Evolutionary conservation across 2,329 filamentous ascomycete genomes (phyloP).

Genomic region (Sodiomyces alkalinus): DNA sequence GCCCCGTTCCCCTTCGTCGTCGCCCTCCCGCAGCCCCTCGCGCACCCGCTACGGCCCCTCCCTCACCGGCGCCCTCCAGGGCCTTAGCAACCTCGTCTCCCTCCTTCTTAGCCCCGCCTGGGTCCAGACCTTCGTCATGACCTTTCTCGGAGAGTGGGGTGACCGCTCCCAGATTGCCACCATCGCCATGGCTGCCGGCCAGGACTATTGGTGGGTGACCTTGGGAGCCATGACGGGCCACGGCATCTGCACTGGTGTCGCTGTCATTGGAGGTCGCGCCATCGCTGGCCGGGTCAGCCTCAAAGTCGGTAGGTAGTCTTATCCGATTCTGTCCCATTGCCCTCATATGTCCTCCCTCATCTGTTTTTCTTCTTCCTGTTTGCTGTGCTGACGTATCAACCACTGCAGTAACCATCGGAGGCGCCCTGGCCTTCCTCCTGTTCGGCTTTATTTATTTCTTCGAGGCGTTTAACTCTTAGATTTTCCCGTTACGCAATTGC

Average conservation of each 20-base stretch:
- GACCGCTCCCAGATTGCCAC: conserved; percentile 96
- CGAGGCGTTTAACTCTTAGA: conserved; percentile 52
- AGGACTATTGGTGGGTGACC: conserved; percentile 99
- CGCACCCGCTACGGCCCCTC: conserved; percentile 12
- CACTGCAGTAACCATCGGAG: conserved; percentile 69
- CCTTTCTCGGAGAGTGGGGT: conserved; percentile 95
- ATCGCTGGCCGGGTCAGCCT: conserved; percentile 90
- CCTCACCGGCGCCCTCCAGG: conserved; percentile 31
- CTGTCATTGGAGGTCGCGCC: conserved; percentile 81
- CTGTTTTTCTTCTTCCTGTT: not conserved
- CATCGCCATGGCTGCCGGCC: conserved; percentile 94
- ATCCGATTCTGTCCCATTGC: not conserved
- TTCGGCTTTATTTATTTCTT: conserved; percentile 88
- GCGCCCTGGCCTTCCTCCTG: conserved; percentile 74
- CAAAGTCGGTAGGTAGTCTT: conserved; percentile 65
- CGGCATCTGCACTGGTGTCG: conserved; percentile 75
- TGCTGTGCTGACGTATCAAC: not conserved
- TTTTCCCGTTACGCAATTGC: too few relatives aligned
- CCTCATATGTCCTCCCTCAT: too few relatives aligned
- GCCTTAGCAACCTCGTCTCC: conserved; percentile 73
- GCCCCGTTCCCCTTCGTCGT: conserved; percentile 66
- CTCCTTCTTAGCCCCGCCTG: conserved; percentile 86
- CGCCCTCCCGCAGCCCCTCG: conserved; percentile 46
- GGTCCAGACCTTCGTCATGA: conserved; percentile 99
- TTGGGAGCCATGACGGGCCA: conserved; percentile 77